These are phyloP conservation scores for Rhododendron molle DNA, from an alignment of 148 eudicot genomes.

Conservation along the genomic window DNA sequence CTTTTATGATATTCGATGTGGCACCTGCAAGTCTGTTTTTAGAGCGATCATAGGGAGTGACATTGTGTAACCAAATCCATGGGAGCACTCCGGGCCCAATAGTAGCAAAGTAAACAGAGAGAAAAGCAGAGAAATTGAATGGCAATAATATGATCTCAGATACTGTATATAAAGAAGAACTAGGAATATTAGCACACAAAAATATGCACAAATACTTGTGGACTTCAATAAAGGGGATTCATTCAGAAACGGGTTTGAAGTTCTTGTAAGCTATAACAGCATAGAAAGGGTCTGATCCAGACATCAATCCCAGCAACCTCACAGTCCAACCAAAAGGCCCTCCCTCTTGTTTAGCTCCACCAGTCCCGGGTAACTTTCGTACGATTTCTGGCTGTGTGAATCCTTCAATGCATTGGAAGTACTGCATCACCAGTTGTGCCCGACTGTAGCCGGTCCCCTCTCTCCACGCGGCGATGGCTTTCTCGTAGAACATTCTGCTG, in stretches of 20 bases:
- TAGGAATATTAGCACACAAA: not conserved
- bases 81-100: no score
- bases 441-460: constrained; percentile 52
- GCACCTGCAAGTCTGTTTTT: no score
- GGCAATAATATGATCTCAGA: no score
- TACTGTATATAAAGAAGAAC: not conserved
- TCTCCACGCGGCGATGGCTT: constrained; percentile 65
- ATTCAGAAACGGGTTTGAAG: constrained; percentile 31
- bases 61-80: no score
- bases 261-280: constrained; percentile 64
- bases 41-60: no score
- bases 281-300: constrained; percentile 64
- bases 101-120: not conserved
- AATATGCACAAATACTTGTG: not conserved
- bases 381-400: constrained; percentile 51
- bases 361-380: constrained; percentile 29
- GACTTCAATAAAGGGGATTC: not conserved
- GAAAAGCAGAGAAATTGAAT: not conserved
- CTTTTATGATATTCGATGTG: no score
- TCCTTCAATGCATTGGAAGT: constrained; percentile 60
- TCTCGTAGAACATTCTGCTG: constrained; percentile 65
- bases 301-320: constrained; percentile 37
- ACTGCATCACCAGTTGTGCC: constrained; percentile 52
- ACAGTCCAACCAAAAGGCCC: constrained; percentile 32
- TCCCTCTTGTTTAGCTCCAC: constrained; percentile 12